Conservation (phyloP, 257 asterid species). For the Thymus mandschuricus region DNA sequence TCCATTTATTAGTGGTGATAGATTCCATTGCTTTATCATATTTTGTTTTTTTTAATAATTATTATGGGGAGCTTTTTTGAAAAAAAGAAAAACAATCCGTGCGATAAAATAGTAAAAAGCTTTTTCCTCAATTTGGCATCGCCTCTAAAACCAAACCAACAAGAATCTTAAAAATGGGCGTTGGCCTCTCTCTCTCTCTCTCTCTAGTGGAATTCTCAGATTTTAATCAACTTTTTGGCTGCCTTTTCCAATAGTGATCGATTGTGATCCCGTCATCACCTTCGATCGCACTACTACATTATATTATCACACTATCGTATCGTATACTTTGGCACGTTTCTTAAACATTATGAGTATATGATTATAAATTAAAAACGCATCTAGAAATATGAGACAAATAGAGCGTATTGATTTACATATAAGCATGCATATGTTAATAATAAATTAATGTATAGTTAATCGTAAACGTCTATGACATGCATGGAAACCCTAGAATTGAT, state of each 20-base stretch:
- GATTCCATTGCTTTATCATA: background rate
- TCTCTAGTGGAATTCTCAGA: background rate
- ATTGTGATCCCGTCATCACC: too few species aligned
- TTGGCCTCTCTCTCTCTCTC: background rate
- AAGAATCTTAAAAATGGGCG: conserved; percentile 39
- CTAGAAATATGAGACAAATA: too few species aligned
- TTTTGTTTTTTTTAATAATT: too few species aligned
- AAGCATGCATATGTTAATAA: background rate
- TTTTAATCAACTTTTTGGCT: conserved; percentile 28
- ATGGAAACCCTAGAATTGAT: too few species aligned
- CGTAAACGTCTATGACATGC: too few species aligned
- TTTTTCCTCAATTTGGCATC: conserved; percentile 9
- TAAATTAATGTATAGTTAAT: background rate
- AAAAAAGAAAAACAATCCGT: background rate
- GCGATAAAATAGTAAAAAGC: conserved; percentile 20
- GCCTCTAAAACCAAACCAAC: conserved; percentile 34
- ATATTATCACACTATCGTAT: too few species aligned
- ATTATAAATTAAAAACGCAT: too few species aligned
- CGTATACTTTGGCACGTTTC: too few species aligned
- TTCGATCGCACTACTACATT: too few species aligned
- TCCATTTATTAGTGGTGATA: background rate
- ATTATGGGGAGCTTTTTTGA: background rate
- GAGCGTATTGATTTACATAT: too few species aligned
- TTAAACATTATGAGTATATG: too few species aligned
- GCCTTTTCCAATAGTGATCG: conserved; percentile 35